A percentile compares a stretch with the other conserved stretches of the same genome.
These are phyloP conservation scores for Acacia concinna DNA, from an alignment of 331 rosid species.

Conservation along the genomic window DNA sequence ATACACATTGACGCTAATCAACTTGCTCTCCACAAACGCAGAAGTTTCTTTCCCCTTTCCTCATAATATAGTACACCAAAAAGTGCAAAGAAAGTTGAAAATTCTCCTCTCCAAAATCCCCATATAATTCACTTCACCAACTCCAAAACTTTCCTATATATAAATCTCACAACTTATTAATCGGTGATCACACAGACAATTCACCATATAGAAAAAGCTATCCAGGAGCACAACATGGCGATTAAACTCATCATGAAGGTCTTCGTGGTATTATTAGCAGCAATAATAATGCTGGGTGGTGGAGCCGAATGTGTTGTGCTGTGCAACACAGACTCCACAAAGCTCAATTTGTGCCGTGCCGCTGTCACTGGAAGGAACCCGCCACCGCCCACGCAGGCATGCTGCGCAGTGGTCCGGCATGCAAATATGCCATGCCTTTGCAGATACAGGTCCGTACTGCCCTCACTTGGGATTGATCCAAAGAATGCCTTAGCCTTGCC, in stretches of 20 bases:
- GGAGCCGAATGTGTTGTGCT: neutral
- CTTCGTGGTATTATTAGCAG: neutral
- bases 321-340: conserved; percentile 2
- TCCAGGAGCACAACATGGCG: neutral
- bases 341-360: neutral
- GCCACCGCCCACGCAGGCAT: neutral
- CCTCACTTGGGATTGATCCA: conserved; percentile 1
- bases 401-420: neutral
- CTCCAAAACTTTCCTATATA: neutral
- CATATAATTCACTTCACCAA: neutral
- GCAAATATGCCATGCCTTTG: neutral
- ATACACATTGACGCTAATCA: neutral
- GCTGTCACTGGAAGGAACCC: neutral
- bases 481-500: neutral
- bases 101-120: neutral
- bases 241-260: neutral
- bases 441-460: neutral
- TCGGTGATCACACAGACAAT: neutral
- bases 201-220: neutral
- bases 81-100: neutral
- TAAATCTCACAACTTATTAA: neutral
- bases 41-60: neutral
- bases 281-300: neutral
- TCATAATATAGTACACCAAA: neutral
- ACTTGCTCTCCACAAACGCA: neutral